Evolutionary conservation across 1,284 basidiomycete species (phyloP), one percentile per base, ranked within the genome.

Genomic region (Apiotrichum gamsii): DNA sequence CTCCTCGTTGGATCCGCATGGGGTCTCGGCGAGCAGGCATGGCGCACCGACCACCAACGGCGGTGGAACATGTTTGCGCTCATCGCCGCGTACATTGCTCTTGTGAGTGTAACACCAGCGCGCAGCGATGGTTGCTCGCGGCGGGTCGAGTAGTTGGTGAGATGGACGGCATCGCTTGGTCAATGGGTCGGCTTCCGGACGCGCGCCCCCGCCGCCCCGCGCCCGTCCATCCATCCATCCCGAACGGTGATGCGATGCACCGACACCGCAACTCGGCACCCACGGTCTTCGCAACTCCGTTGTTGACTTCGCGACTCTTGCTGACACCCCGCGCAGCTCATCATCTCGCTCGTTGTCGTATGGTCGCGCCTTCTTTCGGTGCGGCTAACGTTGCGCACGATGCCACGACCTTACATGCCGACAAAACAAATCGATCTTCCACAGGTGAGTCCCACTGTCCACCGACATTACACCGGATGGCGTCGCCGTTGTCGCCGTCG

Each of bases 361-460:
- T 67, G 64, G 65, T 63, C 62, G 4, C 56, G 72, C 16, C 39
- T 69, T 6, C 40, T 69, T n/a, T 57, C 58, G 24, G 62, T 70
- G 41, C 63, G 62, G 36, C 59, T 57, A 38, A 56, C 62, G 0
- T 52, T 73, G 9, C 51, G 60, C 23, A 65, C 68, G 1, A 85
- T 90, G 59, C 84, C 86, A 20, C 87, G 83, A 64, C 76, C 79
- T 3, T 82, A 84, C 60, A 76, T 78, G 39, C 79, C 79, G 3
- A 76, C 84, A 31, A 76, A 78, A 37, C 75, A 73, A 50, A 75
- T 77, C 8, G 85, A 89, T 58, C 71, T 85, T n/a, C 84, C 85
- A n/a, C 78, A 82, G 62, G 87, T 84, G 50, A 46, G 80, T 73
- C 19, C 23, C 3, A n/a, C n/a, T n/a, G n/a, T n/a, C n/a, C n/a